Evolutionary conservation across 2,329 filamentous ascomycete genomes (phyloP).

Genomic region (Ascomycota sp.): DNA sequence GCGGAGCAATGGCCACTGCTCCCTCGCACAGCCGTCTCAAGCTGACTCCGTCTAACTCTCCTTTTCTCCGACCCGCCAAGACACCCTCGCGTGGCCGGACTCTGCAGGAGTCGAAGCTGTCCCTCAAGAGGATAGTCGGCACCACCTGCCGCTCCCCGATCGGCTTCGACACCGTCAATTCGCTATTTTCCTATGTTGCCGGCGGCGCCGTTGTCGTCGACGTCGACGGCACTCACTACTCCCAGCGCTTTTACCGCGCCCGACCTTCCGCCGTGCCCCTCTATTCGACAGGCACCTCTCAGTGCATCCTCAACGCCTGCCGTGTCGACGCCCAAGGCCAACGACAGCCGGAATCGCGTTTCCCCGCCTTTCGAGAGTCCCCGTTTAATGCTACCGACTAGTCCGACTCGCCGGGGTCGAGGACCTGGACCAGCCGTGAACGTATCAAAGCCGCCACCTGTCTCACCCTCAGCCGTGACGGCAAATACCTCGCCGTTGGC

Average conservation of each 20-base stretch:
- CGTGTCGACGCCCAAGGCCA: constrained; percentile 34
- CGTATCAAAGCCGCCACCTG: constrained; percentile 89
- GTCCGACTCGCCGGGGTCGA: constrained; percentile 43
- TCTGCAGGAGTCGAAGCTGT: constrained; percentile 37
- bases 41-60: constrained; percentile 59
- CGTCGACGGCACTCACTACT: constrained; percentile 42
- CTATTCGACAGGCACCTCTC: constrained; percentile 33
- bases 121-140: constrained; percentile 69
- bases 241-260: constrained; percentile 80
- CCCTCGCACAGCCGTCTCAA: constrained; percentile 39
- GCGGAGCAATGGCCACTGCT: constrained; percentile 36
- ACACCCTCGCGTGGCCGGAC: constrained; percentile 35
- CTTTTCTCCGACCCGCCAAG: constrained; percentile 41
- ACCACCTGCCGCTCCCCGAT: constrained; percentile 72
- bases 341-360: constrained; percentile 40
- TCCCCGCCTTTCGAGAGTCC: constrained; percentile 25
- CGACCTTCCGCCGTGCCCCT: constrained; percentile 55
- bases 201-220: constrained; percentile 83
- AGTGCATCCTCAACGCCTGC: constrained; percentile 27
- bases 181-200: constrained; percentile 75
- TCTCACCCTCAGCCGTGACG: constrained; percentile 71
- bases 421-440: constrained; percentile 74
- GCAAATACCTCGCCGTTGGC: constrained; percentile 72
- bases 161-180: constrained; percentile 64
- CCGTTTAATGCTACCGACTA: constrained; percentile 25